Evolutionary conservation across 768 basidiomycete genomes (phyloP).

Genomic region (Xerocomus brunneocitrinus): DNA sequence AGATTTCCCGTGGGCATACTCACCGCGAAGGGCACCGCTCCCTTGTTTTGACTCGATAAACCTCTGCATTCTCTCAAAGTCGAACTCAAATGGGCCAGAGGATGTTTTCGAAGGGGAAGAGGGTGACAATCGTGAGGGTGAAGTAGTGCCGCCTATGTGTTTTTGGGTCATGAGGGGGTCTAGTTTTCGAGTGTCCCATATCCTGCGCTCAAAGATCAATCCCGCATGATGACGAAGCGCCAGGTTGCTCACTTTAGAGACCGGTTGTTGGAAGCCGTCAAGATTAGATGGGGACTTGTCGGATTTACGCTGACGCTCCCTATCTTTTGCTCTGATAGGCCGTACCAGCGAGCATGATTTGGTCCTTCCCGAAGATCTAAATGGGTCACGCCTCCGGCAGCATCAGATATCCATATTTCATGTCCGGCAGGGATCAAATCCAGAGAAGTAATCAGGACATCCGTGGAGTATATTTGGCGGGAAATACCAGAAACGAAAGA

Average conservation of each 20-base stretch:
- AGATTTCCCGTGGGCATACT: slow-evolving; percentile 69
- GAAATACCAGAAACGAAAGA: slow-evolving; percentile 73
- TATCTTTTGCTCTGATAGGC: slow-evolving; percentile 67
- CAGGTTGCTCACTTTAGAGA: slow-evolving; percentile 51
- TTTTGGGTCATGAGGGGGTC: slow-evolving; percentile 34
- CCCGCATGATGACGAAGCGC: background rate
- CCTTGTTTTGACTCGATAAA: slow-evolving; percentile 51
- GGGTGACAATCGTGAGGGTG: slow-evolving; percentile 26
- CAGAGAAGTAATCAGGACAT: slow-evolving; percentile 63
- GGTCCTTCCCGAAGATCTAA: slow-evolving; percentile 65
- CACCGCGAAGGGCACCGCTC: slow-evolving; percentile 52
- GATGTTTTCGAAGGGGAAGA: slow-evolving; percentile 13
- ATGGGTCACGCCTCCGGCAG: slow-evolving; percentile 65
- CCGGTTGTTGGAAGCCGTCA: slow-evolving; percentile 76
- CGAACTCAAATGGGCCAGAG: slow-evolving; percentile 27
- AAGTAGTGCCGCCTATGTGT: slow-evolving; percentile 15
- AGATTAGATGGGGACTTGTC: slow-evolving; percentile 53
- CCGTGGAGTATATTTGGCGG: slow-evolving; percentile 55
- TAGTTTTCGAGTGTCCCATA: slow-evolving; percentile 79
- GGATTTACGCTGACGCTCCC: slow-evolving; percentile 81
- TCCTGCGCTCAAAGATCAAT: slow-evolving; percentile 35
- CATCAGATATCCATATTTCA: slow-evolving; percentile 85
- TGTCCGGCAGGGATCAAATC: slow-evolving; percentile 64
- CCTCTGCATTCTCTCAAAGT: slow-evolving; percentile 42
- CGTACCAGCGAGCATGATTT: slow-evolving; percentile 55